A percentile compares a stretch with the other conserved stretches of the same genome.
Evolutionary conservation across 2,329 filamentous ascomycete genomes (phyloP).

Genomic region (Hymenoscyphus occultus): DNA sequence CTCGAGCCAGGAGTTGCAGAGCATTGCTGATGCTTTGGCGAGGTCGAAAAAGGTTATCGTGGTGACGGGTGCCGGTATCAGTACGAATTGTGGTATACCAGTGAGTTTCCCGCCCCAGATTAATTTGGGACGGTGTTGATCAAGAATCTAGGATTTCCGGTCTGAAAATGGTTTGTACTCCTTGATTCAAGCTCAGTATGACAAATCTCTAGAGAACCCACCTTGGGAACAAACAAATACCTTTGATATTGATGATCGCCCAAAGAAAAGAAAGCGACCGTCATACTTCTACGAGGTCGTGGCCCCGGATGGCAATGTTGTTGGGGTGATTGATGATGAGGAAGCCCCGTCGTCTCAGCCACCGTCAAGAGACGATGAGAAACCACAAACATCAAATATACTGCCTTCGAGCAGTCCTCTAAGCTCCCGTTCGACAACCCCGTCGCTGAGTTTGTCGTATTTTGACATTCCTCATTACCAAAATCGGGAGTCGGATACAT

Average conservation of each 20-base stretch:
- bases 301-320: slow-evolving; percentile 31
- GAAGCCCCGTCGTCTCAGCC: slow-evolving; percentile 8
- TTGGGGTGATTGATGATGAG: slow-evolving; percentile 29
- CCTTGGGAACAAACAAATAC: slow-evolving; percentile 34
- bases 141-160: slow-evolving; percentile 58
- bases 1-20: slow-evolving; percentile 46
- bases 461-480: not conserved
- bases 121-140: not conserved
- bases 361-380: slow-evolving; percentile 1
- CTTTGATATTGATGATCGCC: slow-evolving; percentile 36
- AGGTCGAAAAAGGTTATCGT: slow-evolving; percentile 69
- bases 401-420: slow-evolving; percentile 14
- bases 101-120: slow-evolving; percentile 43
- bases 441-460: slow-evolving; percentile 4
- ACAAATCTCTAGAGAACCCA: slow-evolving; percentile 46
- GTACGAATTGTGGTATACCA: slow-evolving; percentile 72
- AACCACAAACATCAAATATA: slow-evolving; percentile 16
- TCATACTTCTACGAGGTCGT: slow-evolving; percentile 35
- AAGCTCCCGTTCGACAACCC: slow-evolving; percentile 10
- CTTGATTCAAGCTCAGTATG: slow-evolving; percentile 65
- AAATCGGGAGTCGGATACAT: not conserved
- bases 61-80: slow-evolving; percentile 70
- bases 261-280: slow-evolving; percentile 32
- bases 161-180: slow-evolving; percentile 72
- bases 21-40: slow-evolving; percentile 61